Conservation (phyloP, 1,284 basidiomycete genomes). For the Rhodotorula sp. region DNA sequence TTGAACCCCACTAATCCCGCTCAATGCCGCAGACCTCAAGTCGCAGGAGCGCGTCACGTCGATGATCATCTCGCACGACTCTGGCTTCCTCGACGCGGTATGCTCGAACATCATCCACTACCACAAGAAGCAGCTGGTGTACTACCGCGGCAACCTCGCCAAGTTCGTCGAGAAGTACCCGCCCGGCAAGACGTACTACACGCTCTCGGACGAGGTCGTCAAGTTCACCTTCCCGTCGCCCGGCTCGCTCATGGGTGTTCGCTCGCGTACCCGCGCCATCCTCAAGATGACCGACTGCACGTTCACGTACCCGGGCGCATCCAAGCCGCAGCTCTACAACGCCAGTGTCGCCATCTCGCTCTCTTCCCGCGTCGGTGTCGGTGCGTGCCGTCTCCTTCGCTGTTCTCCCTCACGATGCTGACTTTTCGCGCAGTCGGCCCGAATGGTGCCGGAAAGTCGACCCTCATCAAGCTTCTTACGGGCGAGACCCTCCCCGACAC, state of each 20-base stretch:
- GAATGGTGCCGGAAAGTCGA: conserved; percentile 92
- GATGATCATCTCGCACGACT: conserved; percentile 96
- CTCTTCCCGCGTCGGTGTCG: conserved; percentile 57
- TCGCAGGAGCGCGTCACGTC: conserved; percentile 82
- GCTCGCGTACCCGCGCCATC: conserved; percentile 88
- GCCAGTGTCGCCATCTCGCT: conserved; percentile 91
- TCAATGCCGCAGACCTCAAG: conserved; percentile 59
- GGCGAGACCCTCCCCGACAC: conserved; percentile 93
- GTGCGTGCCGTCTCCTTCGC: conserved; percentile 51
- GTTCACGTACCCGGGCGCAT: conserved; percentile 89
- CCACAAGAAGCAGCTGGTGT: conserved; percentile 89
- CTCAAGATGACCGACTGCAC: conserved; percentile 90
- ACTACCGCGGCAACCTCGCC: conserved; percentile 90
- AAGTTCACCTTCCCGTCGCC: conserved; percentile 97
- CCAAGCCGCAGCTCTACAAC: conserved; percentile 78
- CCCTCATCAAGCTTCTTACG: conserved; percentile 94
- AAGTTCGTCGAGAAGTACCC: conserved; percentile 89
- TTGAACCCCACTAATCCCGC: not conserved
- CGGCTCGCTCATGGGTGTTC: conserved; percentile 94
- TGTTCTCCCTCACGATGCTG: not conserved
- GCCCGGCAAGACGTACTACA: conserved; percentile 96
- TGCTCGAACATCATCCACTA: conserved; percentile 99
- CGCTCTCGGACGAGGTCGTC: conserved; percentile 88
- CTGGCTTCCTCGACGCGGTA: conserved; percentile 93
- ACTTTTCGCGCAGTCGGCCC: conserved; percentile 75